These are phyloP conservation scores for Ophiostoma populinum DNA, from an alignment of 2,329 filamentous ascomycete genomes.

Conservation along the genomic window DNA sequence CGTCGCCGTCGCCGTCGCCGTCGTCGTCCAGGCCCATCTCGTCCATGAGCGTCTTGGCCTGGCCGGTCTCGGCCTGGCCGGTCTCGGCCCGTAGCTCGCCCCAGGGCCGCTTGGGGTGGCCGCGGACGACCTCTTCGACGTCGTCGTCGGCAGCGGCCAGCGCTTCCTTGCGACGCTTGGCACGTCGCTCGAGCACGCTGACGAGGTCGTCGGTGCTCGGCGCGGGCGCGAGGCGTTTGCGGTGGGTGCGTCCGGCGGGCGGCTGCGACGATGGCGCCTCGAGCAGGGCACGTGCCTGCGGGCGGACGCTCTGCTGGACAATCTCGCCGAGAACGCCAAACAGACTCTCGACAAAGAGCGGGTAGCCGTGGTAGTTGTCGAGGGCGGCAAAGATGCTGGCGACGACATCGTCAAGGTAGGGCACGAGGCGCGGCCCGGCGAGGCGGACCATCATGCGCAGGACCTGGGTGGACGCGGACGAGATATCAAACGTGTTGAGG, in stretches of 20 bases:
- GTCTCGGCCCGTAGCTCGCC: too few relatives aligned
- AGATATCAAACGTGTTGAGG: conserved; percentile 82
- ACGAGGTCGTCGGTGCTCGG: conserved; percentile 6
- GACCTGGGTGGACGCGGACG: conserved; percentile 78
- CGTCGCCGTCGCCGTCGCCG: conserved; percentile 13
- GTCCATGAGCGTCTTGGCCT: conserved; percentile 14
- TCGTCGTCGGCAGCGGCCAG: conserved; percentile 13
- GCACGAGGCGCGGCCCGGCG: conserved; percentile 63
- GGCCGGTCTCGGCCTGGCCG: too few relatives aligned
- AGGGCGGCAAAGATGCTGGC: conserved; percentile 81
- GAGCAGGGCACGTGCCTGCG: conserved; percentile 24
- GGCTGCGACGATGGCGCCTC: conserved; percentile 17
- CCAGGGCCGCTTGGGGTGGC: conserved; percentile 22
- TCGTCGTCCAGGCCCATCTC: conserved; percentile 8
- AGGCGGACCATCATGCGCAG: conserved; percentile 87
- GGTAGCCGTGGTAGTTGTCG: conserved; percentile 92
- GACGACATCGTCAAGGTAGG: conserved; percentile 82
- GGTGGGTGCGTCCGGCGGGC: neutral
- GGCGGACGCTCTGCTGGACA: conserved; percentile 61
- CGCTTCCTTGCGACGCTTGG: conserved; percentile 14
- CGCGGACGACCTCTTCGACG: conserved; percentile 11
- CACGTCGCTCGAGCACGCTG: conserved; percentile 4
- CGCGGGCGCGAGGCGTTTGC: neutral
- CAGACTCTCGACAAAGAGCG: conserved; percentile 64
- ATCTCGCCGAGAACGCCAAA: conserved; percentile 72